These are phyloP conservation scores for Salvia miltiorrhiza DNA, from an alignment of 257 asterid species.

Conservation along the genomic window DNA sequence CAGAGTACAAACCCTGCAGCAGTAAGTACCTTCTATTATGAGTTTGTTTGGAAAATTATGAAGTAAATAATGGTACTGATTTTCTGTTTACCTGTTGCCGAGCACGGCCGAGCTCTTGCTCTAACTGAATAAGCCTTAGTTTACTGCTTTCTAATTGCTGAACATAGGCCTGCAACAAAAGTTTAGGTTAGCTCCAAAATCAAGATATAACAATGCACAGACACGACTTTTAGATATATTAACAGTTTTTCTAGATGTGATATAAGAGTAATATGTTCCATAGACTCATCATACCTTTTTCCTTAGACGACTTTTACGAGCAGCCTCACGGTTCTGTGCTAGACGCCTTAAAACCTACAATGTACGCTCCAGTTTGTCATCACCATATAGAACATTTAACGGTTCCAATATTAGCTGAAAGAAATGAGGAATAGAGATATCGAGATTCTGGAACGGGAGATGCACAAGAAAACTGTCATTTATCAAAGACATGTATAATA, in stretches of 20 bases:
- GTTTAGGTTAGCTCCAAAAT: background rate
- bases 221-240: background rate
- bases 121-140: slow-evolving; percentile 70
- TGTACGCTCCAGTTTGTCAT: slow-evolving; percentile 2
- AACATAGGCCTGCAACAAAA: slow-evolving; percentile 70
- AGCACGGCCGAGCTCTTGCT: slow-evolving; percentile 76
- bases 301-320: slow-evolving; percentile 80
- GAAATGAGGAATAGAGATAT: background rate
- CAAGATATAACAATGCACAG: background rate
- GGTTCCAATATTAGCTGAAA: background rate
- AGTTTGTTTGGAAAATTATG: background rate
- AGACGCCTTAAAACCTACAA: slow-evolving; percentile 78
- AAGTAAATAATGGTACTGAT: background rate
- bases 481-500: background rate
- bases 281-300: slow-evolving; percentile 28
- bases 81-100: slow-evolving; percentile 55
- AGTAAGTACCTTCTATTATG: slow-evolving; percentile 15
- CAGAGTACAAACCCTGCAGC: slow-evolving; percentile 51
- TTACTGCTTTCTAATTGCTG: slow-evolving; percentile 89
- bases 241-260: background rate
- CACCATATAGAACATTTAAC: background rate
- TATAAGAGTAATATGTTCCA: background rate
- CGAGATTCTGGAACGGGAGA: background rate
- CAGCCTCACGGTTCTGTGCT: slow-evolving; percentile 97
- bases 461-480: background rate